Conservation (phyloP, 73 alveolate genomes). For the Paramecium bursaria region DNA sequence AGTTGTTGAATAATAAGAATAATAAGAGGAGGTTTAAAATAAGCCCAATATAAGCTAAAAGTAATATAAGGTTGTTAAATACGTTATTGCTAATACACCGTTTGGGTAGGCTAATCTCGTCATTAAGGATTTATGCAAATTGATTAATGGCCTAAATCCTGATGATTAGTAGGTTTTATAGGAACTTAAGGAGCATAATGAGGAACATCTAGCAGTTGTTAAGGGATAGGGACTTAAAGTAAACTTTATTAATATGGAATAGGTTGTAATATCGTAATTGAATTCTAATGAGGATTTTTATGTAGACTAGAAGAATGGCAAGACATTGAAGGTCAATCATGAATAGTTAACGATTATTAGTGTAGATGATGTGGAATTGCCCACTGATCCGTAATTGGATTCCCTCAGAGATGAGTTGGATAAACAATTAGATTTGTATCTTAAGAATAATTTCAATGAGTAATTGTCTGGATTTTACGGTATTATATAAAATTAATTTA, state of each 20-base stretch:
- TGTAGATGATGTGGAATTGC: constrained; percentile 21
- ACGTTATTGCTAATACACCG: constrained; percentile 34
- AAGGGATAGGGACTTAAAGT: constrained; percentile 27
- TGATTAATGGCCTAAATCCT: background rate
- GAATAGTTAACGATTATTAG: constrained; percentile 20
- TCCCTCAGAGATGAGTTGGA: constrained; percentile 33
- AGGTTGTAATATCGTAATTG: constrained; percentile 15
- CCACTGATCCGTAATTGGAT: background rate
- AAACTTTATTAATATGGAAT: background rate
- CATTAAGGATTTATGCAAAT: constrained; percentile 52
- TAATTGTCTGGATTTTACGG: constrained; percentile 52
- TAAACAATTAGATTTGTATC: background rate
- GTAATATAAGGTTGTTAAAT: constrained; percentile 13
- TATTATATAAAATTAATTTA: background rate
- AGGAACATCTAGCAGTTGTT: constrained; percentile 42
- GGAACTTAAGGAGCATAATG: constrained; percentile 43
- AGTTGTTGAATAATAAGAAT: background rate
- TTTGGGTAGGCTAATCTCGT: constrained; percentile 59
- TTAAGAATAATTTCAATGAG: constrained; percentile 11
- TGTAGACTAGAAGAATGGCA: constrained; percentile 45
- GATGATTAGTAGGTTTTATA: constrained; percentile 4
- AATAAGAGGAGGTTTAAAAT: too few species aligned
- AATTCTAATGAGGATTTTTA: constrained; percentile 53
- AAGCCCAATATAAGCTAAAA: too few species aligned
- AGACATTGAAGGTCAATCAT: constrained; percentile 47